Conservation (phyloP, 2,329 filamentous ascomycete genomes). For the Calonectria naviculata region DNA sequence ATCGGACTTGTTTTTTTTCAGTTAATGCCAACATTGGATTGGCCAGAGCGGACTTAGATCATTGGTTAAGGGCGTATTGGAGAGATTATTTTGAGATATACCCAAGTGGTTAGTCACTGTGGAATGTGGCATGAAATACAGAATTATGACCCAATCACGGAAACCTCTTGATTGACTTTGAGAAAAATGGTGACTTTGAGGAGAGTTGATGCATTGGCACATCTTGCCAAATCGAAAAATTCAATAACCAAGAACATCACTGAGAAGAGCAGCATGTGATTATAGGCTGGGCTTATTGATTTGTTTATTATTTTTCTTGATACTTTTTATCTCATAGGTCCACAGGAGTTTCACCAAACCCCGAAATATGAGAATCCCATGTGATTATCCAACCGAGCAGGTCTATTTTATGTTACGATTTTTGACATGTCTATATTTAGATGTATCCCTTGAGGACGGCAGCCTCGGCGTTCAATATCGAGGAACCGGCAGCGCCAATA, state of each 20-base stretch:
- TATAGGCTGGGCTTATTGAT: background rate
- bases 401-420: background rate
- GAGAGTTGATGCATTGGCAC: too few relatives aligned
- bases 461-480: conserved; percentile 93
- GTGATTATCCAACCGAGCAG: background rate
- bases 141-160: background rate
- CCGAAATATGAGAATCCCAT: background rate
- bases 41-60: conserved; percentile 13
- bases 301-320: background rate
- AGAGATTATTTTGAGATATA: conserved; percentile 15
- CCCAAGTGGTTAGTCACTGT: conserved; percentile 13
- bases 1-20: background rate
- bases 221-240: too few relatives aligned
- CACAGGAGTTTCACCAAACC: background rate
- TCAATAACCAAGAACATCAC: too few relatives aligned
- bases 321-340: background rate
- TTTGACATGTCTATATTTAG: conserved; percentile 51
- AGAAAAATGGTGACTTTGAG: too few relatives aligned
- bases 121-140: conserved; percentile 3
- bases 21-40: background rate
- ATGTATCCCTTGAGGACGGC: conserved; percentile 90
- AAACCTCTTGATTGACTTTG: background rate
- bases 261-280: background rate
- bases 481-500: conserved; percentile 95
- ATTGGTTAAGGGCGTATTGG: conserved; percentile 10